Conservation (phyloP, 495 filamentous ascomycete species). For the Apiosordaria backusii region DNA sequence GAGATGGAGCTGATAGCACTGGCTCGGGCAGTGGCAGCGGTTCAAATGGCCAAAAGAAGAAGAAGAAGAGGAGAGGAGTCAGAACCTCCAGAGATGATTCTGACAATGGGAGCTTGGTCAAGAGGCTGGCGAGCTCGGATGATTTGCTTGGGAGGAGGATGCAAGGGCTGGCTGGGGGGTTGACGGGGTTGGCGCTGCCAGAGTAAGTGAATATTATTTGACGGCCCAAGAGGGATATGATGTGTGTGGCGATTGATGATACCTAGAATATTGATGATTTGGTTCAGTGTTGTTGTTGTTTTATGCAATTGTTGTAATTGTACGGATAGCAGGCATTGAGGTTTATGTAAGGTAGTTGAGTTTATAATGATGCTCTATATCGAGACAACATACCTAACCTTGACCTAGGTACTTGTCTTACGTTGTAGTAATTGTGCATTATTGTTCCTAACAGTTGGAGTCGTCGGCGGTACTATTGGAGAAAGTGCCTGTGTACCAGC, state of each 20-base stretch:
- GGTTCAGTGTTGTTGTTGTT: neutral
- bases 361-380: neutral
- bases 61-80: conserved; percentile 2
- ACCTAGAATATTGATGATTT: neutral
- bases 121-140: conserved; percentile 69
- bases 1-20: neutral
- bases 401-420: neutral
- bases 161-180: conserved; percentile 72
- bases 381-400: neutral
- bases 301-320: neutral
- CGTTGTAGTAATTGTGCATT: no score
- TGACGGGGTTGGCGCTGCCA: conserved; percentile 62
- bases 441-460: neutral
- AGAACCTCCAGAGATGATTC: conserved; percentile 15
- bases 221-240: no score
- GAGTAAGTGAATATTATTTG: no score
- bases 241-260: neutral
- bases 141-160: conserved; percentile 81
- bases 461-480: neutral
- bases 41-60: neutral
- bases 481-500: neutral
- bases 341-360: no score
- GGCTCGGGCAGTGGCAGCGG: neutral
- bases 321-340: neutral
- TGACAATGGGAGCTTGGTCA: conserved; percentile 53